A percentile compares a stretch with the other conserved stretches of the same genome.
phyloP scores from a whole-genome alignment of 805 yeast species.

The Monosporozyma aerobia region DNA sequence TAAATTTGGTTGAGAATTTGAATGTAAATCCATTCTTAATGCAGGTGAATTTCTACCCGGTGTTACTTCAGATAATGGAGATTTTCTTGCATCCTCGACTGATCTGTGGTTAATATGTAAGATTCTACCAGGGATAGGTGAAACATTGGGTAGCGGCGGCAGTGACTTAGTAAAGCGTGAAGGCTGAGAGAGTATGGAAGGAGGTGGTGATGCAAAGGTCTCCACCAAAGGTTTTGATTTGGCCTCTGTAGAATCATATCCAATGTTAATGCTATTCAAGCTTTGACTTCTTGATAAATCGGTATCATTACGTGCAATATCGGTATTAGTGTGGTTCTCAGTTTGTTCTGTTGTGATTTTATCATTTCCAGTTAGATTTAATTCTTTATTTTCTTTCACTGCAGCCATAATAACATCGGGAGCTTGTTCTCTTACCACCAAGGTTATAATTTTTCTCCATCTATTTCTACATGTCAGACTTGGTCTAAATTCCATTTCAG shows the following conservation, averaged over 20 bases:
- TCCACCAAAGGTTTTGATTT: background rate
- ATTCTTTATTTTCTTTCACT: conserved; percentile 43
- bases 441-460: conserved; percentile 80
- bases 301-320: background rate
- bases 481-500: conserved; percentile 68
- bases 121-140: background rate
- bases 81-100: background rate
- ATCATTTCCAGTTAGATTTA: conserved; percentile 8
- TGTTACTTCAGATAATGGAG: background rate
- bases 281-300: background rate
- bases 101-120: background rate
- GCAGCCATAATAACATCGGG: conserved; percentile 45
- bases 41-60: background rate
- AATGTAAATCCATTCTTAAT: background rate
- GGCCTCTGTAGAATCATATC: background rate
- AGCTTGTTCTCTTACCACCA: conserved; percentile 62
- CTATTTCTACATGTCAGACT: conserved; percentile 84
- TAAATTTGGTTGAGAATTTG: background rate
- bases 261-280: background rate
- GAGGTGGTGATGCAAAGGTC: background rate
- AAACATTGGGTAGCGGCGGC: background rate
- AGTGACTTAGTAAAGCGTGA: background rate
- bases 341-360: background rate
- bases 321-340: background rate
- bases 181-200: background rate